Percentiles rank a stretch among this genome's conserved stretches.
phyloP scores from a whole-genome alignment of 805 yeast genomes.

The Saccharomycopsis malanga region DNA sequence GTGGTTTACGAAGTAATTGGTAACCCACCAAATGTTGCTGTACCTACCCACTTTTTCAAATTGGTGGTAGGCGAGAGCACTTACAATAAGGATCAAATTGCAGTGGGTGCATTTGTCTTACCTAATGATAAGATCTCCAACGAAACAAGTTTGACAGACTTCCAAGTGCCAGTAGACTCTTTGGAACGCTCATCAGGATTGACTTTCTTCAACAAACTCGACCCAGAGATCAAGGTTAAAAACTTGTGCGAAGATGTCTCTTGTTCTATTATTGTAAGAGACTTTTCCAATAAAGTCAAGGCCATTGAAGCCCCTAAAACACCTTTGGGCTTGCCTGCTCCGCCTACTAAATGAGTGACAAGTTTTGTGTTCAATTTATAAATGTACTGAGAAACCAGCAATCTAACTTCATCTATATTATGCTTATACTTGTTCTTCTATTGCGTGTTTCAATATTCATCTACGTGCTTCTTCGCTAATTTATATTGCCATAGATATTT shows the following conservation, averaged over 20 bases:
- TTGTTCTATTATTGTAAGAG: constrained; percentile 78
- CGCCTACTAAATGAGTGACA: not conserved
- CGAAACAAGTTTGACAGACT: constrained; percentile 57
- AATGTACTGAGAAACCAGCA: no score
- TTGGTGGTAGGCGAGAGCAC: constrained; percentile 70
- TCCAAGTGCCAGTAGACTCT: constrained; percentile 86
- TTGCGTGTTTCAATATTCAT: no score
- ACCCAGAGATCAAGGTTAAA: constrained; percentile 44
- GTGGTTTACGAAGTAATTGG: constrained; percentile 92
- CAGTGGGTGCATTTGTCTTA: constrained; percentile 88
- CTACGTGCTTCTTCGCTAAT: no score
- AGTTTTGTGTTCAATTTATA: no score
- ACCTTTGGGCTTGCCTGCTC: not conserved
- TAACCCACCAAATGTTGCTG: constrained; percentile 92
- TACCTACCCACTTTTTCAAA: constrained; percentile 95
- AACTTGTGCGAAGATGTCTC: constrained; percentile 72
- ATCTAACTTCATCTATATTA: no score
- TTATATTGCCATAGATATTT: no score
- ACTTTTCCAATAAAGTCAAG: constrained; percentile 37
- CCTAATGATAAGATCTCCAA: constrained; percentile 83
- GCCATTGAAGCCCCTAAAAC: not conserved
- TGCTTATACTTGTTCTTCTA: no score
- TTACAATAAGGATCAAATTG: constrained; percentile 29
- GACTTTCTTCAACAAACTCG: constrained; percentile 66
- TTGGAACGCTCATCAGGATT: constrained; percentile 83